These are phyloP conservation scores for Sporisorium iseilematis-ciliati DNA, from an alignment of 1,284 basidiomycete genomes.

Conservation along the genomic window DNA sequence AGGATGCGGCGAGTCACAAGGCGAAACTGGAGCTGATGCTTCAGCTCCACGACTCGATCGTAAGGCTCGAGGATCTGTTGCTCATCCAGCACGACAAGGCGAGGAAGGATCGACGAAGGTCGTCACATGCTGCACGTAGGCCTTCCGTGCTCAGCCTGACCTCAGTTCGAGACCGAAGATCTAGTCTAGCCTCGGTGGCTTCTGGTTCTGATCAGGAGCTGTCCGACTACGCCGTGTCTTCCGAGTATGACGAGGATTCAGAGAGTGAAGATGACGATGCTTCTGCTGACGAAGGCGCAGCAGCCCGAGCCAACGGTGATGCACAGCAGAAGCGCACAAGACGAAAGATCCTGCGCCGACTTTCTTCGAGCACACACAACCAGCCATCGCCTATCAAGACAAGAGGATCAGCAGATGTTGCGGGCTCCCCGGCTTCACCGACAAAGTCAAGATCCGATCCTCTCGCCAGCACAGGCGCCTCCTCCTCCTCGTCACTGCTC, in stretches of 20 bases:
- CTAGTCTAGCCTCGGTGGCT: conserved; percentile 9
- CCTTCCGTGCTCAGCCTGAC: conserved; percentile 25
- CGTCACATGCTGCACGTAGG: conserved; percentile 16
- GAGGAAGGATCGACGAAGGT: conserved; percentile 10
- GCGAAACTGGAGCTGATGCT: conserved; percentile 84
- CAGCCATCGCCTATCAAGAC: background rate
- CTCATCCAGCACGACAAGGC: conserved; percentile 72
- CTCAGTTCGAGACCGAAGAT: conserved; percentile 14
- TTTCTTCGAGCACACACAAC: conserved; percentile 13
- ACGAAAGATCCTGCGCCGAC: conserved; percentile 19
- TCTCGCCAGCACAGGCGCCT: background rate
- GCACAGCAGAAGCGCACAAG: conserved; percentile 7
- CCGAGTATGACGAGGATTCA: conserved; percentile 37
- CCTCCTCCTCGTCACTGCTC: conserved; percentile 22
- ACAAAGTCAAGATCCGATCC: conserved; percentile 9
- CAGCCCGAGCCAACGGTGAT: background rate
- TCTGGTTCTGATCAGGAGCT: conserved; percentile 24
- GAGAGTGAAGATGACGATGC: conserved; percentile 25
- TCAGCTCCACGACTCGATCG: conserved; percentile 87
- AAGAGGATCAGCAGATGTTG: background rate
- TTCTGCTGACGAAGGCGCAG: background rate
- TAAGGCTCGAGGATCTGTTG: conserved; percentile 83
- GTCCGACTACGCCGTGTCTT: conserved; percentile 42
- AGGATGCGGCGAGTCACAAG: conserved; percentile 76
- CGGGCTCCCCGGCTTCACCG: conserved; percentile 1